Percentiles rank a stretch among this genome's conserved stretches.
phyloP scores from a whole-genome alignment of 257 asterid species.

The Fraxinus pennsylvanica region DNA sequence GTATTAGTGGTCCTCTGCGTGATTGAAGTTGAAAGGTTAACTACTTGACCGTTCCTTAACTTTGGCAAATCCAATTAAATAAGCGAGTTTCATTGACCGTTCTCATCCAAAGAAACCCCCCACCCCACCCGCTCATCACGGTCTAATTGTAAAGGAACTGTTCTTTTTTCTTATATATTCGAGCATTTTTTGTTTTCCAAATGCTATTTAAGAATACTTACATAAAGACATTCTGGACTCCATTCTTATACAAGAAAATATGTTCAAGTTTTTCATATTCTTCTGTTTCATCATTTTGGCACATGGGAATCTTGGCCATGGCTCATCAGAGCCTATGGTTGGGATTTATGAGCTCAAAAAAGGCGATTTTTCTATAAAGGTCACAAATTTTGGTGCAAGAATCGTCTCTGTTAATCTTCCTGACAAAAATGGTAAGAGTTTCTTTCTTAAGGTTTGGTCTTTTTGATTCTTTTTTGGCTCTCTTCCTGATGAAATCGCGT shows the following conservation, averaged over 20 bases:
- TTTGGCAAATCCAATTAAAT: background rate
- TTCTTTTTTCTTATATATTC: no score
- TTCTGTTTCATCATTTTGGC: conserved; percentile 33
- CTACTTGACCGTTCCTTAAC: background rate
- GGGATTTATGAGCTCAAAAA: conserved; percentile 53
- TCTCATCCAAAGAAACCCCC: no score
- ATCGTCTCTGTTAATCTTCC: conserved; percentile 75
- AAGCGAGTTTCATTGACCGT: background rate
- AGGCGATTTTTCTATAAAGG: conserved; percentile 60
- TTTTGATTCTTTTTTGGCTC: background rate
- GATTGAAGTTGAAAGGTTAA: background rate
- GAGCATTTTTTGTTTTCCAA: background rate
- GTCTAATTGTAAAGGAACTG: no score
- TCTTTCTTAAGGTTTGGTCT: background rate
- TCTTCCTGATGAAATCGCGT: background rate
- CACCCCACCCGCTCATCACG: no score
- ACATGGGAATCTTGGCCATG: conserved; percentile 25
- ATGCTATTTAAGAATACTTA: background rate
- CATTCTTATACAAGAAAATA: conserved; percentile 9
- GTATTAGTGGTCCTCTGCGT: background rate
- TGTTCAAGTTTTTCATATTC: conserved; percentile 27
- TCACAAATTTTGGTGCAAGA: conserved; percentile 80
- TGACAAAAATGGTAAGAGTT: conserved; percentile 62
- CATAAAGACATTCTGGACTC: background rate
- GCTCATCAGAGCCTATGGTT: conserved; percentile 23